phyloP scores from a whole-genome alignment of 139 green algal species.

The Chlorella sp. region DNA sequence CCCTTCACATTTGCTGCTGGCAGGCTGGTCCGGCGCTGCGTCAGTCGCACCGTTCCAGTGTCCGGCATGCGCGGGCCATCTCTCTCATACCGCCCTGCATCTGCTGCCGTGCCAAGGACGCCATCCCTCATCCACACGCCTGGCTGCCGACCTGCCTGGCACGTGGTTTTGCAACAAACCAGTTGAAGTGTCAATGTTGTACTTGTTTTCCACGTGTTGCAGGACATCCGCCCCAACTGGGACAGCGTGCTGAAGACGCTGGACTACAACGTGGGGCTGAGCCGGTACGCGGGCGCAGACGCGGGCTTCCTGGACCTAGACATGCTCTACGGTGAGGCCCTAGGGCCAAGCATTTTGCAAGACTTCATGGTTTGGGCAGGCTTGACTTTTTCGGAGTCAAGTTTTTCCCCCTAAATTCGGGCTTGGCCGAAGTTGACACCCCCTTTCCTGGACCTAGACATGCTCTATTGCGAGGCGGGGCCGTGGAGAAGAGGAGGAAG shows the following conservation, averaged over 20 bases:
- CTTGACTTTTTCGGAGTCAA: too few species aligned
- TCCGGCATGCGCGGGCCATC: too few species aligned
- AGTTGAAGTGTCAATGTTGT: too few species aligned
- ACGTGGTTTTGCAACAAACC: too few species aligned
- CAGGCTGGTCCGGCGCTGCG: not conserved
- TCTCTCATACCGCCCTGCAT: too few species aligned
- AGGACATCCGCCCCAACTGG: conserved; percentile 57
- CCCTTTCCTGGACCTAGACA: conserved; percentile 83
- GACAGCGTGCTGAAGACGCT: conserved; percentile 49
- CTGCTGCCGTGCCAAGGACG: too few species aligned
- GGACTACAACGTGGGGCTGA: conserved; percentile 57
- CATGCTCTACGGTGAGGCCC: conserved; percentile 66
- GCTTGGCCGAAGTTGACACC: too few species aligned
- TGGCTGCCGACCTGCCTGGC: too few species aligned
- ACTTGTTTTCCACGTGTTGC: not conserved
- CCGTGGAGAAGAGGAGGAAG: too few species aligned
- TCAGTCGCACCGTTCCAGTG: not conserved
- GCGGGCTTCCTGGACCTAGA: conserved; percentile 73
- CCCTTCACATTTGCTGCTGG: not conserved
- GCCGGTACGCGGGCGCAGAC: conserved; percentile 61
- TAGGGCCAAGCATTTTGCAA: not conserved
- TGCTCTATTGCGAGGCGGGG: conserved; percentile 70
- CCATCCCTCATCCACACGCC: too few species aligned
- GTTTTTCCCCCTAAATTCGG: too few species aligned
- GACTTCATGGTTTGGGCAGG: too few species aligned